Conservation (phyloP, 129 eudicot genomes). For the Flaveria linearis region DNA sequence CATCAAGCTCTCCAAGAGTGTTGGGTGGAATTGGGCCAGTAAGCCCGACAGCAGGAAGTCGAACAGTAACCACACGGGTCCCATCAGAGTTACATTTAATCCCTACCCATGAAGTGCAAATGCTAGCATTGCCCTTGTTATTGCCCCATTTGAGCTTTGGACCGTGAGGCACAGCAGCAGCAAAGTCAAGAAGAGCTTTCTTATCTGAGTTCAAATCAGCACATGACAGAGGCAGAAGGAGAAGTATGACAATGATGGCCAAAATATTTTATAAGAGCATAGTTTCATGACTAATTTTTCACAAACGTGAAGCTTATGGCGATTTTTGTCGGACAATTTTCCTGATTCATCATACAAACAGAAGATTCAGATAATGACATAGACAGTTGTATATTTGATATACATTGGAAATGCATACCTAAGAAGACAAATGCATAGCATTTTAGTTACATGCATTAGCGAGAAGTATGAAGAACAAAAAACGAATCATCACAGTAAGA, state of each 20-base stretch:
- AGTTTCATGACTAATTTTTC: conserved; percentile 42
- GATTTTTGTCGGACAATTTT: conserved; percentile 11
- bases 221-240: conserved; percentile 43
- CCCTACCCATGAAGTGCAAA: conserved; percentile 73
- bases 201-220: conserved; percentile 58
- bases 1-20: conserved; percentile 62
- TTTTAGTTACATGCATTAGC: not conserved
- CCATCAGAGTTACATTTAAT: conserved; percentile 50
- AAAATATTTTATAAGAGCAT: conserved; percentile 31
- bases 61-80: conserved; percentile 46
- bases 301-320: conserved; percentile 12
- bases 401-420: not conserved
- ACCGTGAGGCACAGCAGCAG: conserved; percentile 60
- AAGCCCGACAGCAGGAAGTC: conserved; percentile 86
- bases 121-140: conserved; percentile 31
- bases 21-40: conserved; percentile 57
- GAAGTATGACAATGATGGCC: conserved; percentile 38
- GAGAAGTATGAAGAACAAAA: not conserved
- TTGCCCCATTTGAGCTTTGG: conserved; percentile 66
- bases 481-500: not conserved
- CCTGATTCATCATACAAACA: conserved; percentile 36
- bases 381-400: not conserved
- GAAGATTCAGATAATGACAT: conserved; percentile 15
- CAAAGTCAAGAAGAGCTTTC: conserved; percentile 64
- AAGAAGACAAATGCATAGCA: conserved; percentile 2